Evolutionary conservation across 2,329 filamentous ascomycete species (phyloP), one percentile per base, ranked within the genome.

Genomic region (Botrytis cinerea): DNA sequence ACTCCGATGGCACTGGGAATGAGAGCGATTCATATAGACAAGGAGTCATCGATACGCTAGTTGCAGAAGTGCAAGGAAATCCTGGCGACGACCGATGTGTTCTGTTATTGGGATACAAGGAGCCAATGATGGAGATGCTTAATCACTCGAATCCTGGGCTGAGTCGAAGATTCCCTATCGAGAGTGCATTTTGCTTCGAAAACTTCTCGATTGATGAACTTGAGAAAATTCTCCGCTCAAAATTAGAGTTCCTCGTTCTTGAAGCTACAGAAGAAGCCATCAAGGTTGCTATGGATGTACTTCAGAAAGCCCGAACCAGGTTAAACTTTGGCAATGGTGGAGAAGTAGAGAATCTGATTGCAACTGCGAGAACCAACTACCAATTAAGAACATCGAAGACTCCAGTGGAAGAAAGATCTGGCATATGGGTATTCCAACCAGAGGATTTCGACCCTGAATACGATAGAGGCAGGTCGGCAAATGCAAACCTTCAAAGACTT

Each of bases 31-130:
- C 75, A 0, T 94, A 82, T 82, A 90, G 88, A 78, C 86, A 84
- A 0, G 90, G 88, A 0, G 90, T 93, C 1, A 85, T 94, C 1
- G 92, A 94, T 77, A 94, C 91, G 0, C 89, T 94, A 22, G 92
- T 94, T 20, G 75, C 91, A 0, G 89, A 93, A 77, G 87, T 94
- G 0, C 91, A 94, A 75, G 90, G 87, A 74, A 86, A 86, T 0
- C 88, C 90, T 0, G 90, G 91, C 0, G 91, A 94, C 35, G 91
- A 94, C 79, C 87, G 91, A 3, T 93, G 91, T 74, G 89, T 94
- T 0, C 83, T 94, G 0, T 83, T 94, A 0, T 76, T 89, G 85
- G 77, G 92, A 0, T 94, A 94, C 81, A 85, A 88, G 59, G 87
- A 90, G 0, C 84, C 91, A 74, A 92, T 94, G 88, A 81, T 81